phyloP scores from a whole-genome alignment of 202 grass and related monocot genomes.

The Schoenoplectus tabernaemontani region DNA sequence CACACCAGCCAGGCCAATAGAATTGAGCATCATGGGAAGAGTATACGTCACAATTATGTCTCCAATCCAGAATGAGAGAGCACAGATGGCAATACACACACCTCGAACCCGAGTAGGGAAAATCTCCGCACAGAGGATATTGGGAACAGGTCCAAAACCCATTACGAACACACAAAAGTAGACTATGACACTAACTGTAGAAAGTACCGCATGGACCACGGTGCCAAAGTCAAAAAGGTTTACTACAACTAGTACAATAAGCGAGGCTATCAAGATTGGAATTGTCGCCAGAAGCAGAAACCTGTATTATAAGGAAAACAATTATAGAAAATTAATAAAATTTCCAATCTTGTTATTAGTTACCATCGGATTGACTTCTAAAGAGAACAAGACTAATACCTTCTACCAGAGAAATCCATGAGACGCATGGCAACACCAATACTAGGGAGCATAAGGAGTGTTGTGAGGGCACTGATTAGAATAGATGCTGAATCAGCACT shows the following conservation, averaged over 20 bases:
- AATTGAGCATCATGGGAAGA: slow-evolving; percentile 45
- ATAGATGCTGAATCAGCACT: slow-evolving; percentile 46
- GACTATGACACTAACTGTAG: slow-evolving; percentile 35
- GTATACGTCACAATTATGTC: slow-evolving; percentile 59
- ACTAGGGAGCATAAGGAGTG: slow-evolving; percentile 51
- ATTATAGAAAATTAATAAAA: slow-evolving; percentile 12
- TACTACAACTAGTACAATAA: slow-evolving; percentile 39
- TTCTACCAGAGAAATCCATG: slow-evolving; percentile 58
- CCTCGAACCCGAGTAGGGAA: slow-evolving; percentile 54
- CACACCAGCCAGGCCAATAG: slow-evolving; percentile 41
- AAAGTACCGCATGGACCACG: slow-evolving; percentile 31
- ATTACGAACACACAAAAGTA: slow-evolving; percentile 61
- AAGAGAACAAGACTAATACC: slow-evolving; percentile 9
- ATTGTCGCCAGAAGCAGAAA: slow-evolving; percentile 45
- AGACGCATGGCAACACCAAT: slow-evolving; percentile 53
- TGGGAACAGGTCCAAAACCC: slow-evolving; percentile 58
- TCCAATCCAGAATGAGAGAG: slow-evolving; percentile 47
- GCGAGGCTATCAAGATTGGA: slow-evolving; percentile 43
- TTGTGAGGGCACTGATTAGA: slow-evolving; percentile 51
- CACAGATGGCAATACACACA: slow-evolving; percentile 46
- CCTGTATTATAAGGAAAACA: slow-evolving; percentile 24
- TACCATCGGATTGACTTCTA: not conserved
- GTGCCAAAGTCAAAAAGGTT: slow-evolving; percentile 32
- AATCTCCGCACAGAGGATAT: slow-evolving; percentile 55
- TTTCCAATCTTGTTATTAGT: not conserved